Evolutionary conservation across 306 rosid species (phyloP).

Genomic region (Dryas alaskensis): DNA sequence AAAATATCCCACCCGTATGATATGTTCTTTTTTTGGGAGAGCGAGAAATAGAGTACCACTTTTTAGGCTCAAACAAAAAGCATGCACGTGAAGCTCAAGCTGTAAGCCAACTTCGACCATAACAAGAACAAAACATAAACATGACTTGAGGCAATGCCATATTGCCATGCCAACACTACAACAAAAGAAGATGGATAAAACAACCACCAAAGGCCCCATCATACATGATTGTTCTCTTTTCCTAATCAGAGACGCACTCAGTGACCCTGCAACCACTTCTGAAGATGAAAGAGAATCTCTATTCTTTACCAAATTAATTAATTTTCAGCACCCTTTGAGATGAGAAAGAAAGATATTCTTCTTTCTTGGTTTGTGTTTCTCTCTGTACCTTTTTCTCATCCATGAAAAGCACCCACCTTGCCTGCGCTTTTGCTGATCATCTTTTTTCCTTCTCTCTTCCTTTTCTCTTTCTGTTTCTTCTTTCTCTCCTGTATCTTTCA

Average conservation of each 20-base stretch:
- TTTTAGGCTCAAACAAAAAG: constrained; percentile 28
- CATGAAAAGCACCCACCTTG: constrained; percentile 82
- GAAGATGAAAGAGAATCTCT: constrained; percentile 31
- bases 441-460: constrained; percentile 26
- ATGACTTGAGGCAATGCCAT: constrained; percentile 6
- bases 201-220: constrained; percentile 26
- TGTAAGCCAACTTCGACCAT: constrained; percentile 44
- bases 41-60: background rate
- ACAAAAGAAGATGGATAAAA: constrained; percentile 17
- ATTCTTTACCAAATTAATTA: background rate
- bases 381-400: constrained; percentile 63
- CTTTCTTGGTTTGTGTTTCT: constrained; percentile 56
- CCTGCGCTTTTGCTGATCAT: constrained; percentile 37
- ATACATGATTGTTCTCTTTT: constrained; percentile 31
- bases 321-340: constrained; percentile 45
- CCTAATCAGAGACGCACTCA: constrained; percentile 8
- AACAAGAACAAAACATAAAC: constrained; percentile 31
- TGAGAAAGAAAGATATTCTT: constrained; percentile 42
- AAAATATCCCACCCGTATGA: background rate
- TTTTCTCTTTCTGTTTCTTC: constrained; percentile 34
- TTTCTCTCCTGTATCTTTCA: constrained; percentile 49
- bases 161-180: background rate
- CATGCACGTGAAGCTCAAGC: constrained; percentile 45
- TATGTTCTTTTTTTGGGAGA: background rate
- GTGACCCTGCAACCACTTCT: constrained; percentile 28